These are phyloP conservation scores for Mortierella sp. DNA, from an alignment of 371 early-diverging fungal genomes.

Conservation along the genomic window DNA sequence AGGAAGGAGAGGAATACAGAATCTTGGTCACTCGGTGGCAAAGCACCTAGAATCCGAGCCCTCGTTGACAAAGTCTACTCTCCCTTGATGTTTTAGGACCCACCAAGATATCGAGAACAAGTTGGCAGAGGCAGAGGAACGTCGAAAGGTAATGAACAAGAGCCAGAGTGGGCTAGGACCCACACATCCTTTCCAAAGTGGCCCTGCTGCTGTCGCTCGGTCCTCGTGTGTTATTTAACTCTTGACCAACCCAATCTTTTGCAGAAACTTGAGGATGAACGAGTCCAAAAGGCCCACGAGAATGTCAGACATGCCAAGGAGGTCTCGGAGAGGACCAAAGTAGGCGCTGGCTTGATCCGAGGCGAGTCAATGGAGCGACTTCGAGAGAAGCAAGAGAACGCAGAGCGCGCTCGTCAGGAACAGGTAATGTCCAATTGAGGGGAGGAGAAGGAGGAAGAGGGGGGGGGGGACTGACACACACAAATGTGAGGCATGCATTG, in stretches of 20 bases:
- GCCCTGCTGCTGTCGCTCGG: background rate
- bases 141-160: slow-evolving; percentile 49
- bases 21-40: no score
- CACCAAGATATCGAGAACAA: slow-evolving; percentile 44
- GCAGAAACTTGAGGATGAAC: slow-evolving; percentile 46
- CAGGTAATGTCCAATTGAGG: slow-evolving; percentile 33
- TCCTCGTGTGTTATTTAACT: background rate
- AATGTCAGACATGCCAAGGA: slow-evolving; percentile 47
- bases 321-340: slow-evolving; percentile 41
- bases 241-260: background rate
- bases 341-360: slow-evolving; percentile 25
- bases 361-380: slow-evolving; percentile 37
- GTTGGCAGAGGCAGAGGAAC: slow-evolving; percentile 48
- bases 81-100: slow-evolving; percentile 14
- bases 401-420: slow-evolving; percentile 42
- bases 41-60: no score
- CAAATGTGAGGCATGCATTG: slow-evolving; percentile 1
- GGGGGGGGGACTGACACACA: no score
- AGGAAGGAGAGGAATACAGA: background rate
- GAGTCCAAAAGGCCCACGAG: slow-evolving; percentile 48
- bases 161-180: no score
- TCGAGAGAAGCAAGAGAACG: slow-evolving; percentile 52
- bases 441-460: no score
- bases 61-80: no score
- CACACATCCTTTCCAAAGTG: background rate